These are phyloP conservation scores for Solanum appendiculatum DNA, from an alignment of 257 asterid genomes.

Conservation along the genomic window DNA sequence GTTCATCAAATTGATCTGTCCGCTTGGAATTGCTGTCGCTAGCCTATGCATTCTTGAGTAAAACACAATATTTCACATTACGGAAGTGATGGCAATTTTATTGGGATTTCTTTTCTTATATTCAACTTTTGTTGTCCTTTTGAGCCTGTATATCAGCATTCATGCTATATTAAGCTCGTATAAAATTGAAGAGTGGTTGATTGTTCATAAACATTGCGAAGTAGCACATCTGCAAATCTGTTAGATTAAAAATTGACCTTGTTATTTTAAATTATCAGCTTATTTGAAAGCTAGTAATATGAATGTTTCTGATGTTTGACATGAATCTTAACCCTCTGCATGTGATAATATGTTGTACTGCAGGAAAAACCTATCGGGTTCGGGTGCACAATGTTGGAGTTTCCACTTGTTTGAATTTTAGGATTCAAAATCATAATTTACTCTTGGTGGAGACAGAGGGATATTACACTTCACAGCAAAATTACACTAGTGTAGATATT, in stretches of 20 bases:
- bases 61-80: not conserved
- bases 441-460: conserved; percentile 94
- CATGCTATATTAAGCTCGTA: not conserved
- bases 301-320: not conserved
- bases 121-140: not conserved
- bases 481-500: conserved; percentile 65
- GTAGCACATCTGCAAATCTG: not conserved
- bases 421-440: conserved; percentile 78
- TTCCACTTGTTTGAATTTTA: conserved; percentile 78
- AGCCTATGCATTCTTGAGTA: not conserved
- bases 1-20: not conserved
- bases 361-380: conserved; percentile 85
- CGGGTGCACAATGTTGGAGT: conserved; percentile 88
- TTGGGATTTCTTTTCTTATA: too few species aligned
- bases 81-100: not conserved
- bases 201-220: not conserved
- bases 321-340: not conserved
- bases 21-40: not conserved
- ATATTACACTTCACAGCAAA: conserved; percentile 73
- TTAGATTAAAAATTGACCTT: not conserved
- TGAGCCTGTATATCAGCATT: not conserved
- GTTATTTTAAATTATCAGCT: not conserved
- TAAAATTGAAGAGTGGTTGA: not conserved
- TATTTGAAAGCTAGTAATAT: not conserved
- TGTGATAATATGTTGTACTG: not conserved